Conservation (phyloP, 2,329 filamentous ascomycete genomes). For the Penicillium vulpinum region DNA sequence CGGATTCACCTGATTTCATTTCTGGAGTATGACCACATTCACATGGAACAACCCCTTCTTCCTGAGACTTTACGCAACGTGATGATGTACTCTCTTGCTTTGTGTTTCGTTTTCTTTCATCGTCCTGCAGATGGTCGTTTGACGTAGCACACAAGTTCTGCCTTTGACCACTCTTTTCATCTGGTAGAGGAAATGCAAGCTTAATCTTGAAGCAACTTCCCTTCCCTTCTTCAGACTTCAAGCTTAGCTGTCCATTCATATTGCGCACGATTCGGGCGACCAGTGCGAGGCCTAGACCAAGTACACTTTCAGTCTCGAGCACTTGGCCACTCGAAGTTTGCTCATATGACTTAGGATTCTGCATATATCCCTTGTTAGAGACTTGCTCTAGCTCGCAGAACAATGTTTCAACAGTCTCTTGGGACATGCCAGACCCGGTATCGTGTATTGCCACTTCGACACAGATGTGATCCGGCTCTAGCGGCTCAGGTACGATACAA, state of each 20-base stretch:
- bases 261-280: slow-evolving; percentile 80
- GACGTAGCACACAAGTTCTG: not conserved
- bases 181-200: slow-evolving; percentile 69
- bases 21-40: slow-evolving; percentile 11
- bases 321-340: slow-evolving; percentile 34
- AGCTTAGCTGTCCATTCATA: slow-evolving; percentile 80
- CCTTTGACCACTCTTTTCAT: slow-evolving; percentile 27
- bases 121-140: not conserved
- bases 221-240: slow-evolving; percentile 78
- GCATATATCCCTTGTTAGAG: slow-evolving; percentile 53
- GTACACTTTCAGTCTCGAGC: slow-evolving; percentile 46
- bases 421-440: slow-evolving; percentile 66
- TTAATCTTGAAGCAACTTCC: slow-evolving; percentile 80
- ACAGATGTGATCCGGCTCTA: slow-evolving; percentile 56
- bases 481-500: slow-evolving; percentile 52
- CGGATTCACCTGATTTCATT: not conserved
- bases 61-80: not conserved
- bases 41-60: slow-evolving; percentile 6
- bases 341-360: slow-evolving; percentile 14
- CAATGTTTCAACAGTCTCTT: slow-evolving; percentile 57
- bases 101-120: not conserved
- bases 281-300: slow-evolving; percentile 78
- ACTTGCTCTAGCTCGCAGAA: slow-evolving; percentile 68
- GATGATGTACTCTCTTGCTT: not conserved
- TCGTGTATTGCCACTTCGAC: slow-evolving; percentile 76